phyloP scores from a whole-genome alignment of 495 filamentous ascomycete genomes.

The Penicillium paradoxum region DNA sequence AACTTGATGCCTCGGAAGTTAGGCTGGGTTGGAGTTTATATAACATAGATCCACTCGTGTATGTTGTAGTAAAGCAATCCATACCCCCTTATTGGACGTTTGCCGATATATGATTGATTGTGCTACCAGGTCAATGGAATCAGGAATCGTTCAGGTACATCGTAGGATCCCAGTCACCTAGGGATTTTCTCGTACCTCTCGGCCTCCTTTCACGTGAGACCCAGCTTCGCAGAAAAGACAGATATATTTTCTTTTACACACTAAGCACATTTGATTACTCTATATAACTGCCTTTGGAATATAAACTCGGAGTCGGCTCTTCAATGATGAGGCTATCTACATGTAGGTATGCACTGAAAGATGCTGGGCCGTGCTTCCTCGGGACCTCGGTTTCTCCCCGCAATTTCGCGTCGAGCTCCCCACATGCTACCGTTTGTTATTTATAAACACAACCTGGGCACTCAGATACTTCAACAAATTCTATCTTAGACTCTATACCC shows the following conservation, averaged over 20 bases:
- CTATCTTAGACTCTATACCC: not conserved
- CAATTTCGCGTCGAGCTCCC: constrained; percentile 11
- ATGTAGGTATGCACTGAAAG: not conserved
- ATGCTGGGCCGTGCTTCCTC: constrained; percentile 14
- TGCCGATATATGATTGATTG: too few species aligned
- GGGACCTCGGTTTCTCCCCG: constrained; percentile 29
- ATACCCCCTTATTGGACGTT: too few species aligned
- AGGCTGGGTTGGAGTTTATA: too few species aligned
- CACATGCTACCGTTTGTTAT: not conserved
- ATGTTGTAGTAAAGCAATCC: not conserved
- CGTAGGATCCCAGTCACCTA: not conserved
- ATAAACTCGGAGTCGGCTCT: not conserved
- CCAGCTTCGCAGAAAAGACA: not conserved
- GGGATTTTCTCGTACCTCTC: not conserved
- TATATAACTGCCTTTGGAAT: not conserved
- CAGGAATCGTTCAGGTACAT: not conserved
- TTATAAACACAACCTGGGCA: not conserved
- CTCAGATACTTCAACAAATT: not conserved
- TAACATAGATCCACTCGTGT: not conserved
- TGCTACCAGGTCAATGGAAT: not conserved
- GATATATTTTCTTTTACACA: not conserved
- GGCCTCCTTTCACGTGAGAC: not conserved
- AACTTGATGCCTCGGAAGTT: too few species aligned
- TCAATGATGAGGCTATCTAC: too few species aligned
- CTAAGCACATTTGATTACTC: too few species aligned